phyloP scores from a whole-genome alignment of 1,139 yeast genomes.

The Yamadazyma sp. region DNA sequence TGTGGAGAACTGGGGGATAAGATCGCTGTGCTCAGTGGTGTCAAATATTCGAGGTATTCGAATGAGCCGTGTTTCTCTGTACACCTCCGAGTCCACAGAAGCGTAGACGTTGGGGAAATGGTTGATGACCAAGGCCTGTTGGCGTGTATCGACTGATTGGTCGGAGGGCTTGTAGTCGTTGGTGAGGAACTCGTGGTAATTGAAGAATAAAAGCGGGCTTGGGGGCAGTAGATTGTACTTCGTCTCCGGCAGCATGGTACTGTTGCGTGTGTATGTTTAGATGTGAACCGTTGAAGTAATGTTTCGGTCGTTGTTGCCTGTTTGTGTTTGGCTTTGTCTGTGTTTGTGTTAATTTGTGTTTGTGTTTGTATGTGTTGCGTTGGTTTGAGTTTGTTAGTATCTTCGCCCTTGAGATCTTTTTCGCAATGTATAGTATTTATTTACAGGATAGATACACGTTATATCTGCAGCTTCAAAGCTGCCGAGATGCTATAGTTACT shows the following conservation, averaged over 20 bases:
- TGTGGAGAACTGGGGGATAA: slow-evolving; percentile 60
- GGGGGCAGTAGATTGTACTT: slow-evolving; percentile 9
- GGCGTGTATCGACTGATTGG: slow-evolving; percentile 45
- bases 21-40: slow-evolving; percentile 27
- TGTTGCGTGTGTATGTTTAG: too few species aligned
- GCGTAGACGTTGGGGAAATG: slow-evolving; percentile 64
- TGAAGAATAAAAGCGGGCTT: slow-evolving; percentile 45
- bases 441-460: too few species aligned
- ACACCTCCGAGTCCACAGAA: slow-evolving; percentile 25
- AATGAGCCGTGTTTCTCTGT: slow-evolving; percentile 52
- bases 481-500: slow-evolving; percentile 5
- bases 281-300: too few species aligned
- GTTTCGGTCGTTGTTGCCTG: background rate
- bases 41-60: slow-evolving; percentile 58
- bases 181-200: slow-evolving; percentile 61
- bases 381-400: background rate
- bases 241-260: slow-evolving; percentile 8
- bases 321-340: background rate
- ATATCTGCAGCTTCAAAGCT: slow-evolving; percentile 3
- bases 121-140: slow-evolving; percentile 47
- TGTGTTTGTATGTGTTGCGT: background rate
- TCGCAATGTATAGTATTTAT: background rate
- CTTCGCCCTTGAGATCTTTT: background rate
- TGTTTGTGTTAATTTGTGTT: background rate
- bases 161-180: slow-evolving; percentile 28